Evolutionary conservation across 805 yeast species (phyloP).

Genomic region (Sugiyamaella chiloensis): DNA sequence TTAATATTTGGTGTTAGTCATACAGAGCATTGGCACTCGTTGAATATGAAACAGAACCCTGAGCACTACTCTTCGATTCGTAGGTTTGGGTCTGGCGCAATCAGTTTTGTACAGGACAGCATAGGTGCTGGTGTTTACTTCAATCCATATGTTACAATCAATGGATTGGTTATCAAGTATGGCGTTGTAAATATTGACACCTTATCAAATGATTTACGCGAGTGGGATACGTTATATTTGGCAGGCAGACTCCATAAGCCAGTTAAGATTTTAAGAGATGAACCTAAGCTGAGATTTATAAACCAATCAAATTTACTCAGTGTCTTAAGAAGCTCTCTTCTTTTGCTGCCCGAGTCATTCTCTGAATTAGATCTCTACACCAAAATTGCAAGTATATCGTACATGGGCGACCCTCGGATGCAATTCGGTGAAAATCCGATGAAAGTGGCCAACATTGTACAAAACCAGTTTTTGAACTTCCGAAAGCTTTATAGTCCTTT

Average conservation of each 20-base stretch:
- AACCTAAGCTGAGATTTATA: conserved; percentile 57
- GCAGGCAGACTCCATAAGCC: conserved; percentile 97
- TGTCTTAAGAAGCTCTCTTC: conserved; percentile 67
- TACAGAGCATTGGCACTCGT: conserved; percentile 71
- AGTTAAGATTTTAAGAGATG: conserved; percentile 68
- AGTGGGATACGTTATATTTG: conserved; percentile 82
- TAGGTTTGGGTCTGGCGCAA: conserved; percentile 55
- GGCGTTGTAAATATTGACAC: conserved; percentile 73
- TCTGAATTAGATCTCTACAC: conserved; percentile 66
- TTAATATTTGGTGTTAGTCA: conserved; percentile 77
- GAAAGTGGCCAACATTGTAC: conserved; percentile 81
- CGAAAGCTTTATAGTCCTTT: conserved; percentile 71
- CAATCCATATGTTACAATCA: conserved; percentile 78
- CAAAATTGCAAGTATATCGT: conserved; percentile 75
- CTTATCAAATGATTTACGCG: conserved; percentile 63
- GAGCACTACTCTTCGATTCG: conserved; percentile 73
- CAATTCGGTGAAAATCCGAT: conserved; percentile 86
- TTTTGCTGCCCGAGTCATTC: conserved; percentile 50
- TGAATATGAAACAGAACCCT: conserved; percentile 64
- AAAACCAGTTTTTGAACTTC: conserved; percentile 68
- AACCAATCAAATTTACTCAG: conserved; percentile 74
- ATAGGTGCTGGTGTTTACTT: conserved; percentile 89
- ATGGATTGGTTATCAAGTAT: conserved; percentile 66
- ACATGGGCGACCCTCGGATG: conserved; percentile 88
- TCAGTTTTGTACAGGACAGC: conserved; percentile 54